phyloP scores from a whole-genome alignment of 1,284 basidiomycete genomes.

The Ganoderma leucocontextum region DNA sequence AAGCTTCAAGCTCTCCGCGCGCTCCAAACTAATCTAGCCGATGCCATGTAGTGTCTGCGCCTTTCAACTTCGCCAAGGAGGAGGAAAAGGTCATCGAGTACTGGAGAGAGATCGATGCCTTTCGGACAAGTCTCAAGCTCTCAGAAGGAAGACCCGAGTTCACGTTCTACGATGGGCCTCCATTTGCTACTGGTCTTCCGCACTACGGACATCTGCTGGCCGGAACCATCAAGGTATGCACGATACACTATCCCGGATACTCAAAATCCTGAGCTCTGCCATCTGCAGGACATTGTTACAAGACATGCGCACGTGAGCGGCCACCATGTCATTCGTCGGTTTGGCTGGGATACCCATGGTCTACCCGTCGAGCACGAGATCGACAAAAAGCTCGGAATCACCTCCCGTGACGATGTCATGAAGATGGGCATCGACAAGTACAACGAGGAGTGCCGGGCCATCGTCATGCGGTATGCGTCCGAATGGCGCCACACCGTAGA shows the following conservation, averaged over 20 bases:
- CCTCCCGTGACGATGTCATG: constrained; percentile 93
- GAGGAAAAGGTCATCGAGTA: constrained; percentile 93
- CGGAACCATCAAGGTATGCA: constrained; percentile 92
- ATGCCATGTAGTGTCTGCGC: constrained; percentile 61
- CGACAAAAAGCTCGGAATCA: constrained; percentile 96
- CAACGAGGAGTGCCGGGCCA: constrained; percentile 96
- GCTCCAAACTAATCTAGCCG: constrained; percentile 16
- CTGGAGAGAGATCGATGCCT: constrained; percentile 98
- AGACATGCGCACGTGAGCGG: constrained; percentile 95
- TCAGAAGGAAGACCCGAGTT: constrained; percentile 90
- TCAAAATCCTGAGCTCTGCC: background rate
- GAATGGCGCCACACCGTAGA: constrained; percentile 97
- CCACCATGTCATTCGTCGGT: constrained; percentile 93
- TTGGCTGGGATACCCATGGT: constrained; percentile 99
- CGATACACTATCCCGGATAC: constrained; percentile 5
- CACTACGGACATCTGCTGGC: constrained; percentile 94
- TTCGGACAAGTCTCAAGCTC: constrained; percentile 92
- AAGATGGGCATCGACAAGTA: constrained; percentile 97
- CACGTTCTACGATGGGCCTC: constrained; percentile 98
- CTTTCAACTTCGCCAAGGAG: constrained; percentile 91
- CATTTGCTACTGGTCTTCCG: constrained; percentile 96
- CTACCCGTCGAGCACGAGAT: constrained; percentile 99
- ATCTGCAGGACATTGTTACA: constrained; percentile 89
- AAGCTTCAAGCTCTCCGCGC: background rate
- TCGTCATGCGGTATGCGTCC: constrained; percentile 96